Percentiles rank a stretch among this genome's conserved stretches.
Evolutionary conservation across 805 yeast genomes (phyloP).

Genomic region (Monosporozyma servazzii): DNA sequence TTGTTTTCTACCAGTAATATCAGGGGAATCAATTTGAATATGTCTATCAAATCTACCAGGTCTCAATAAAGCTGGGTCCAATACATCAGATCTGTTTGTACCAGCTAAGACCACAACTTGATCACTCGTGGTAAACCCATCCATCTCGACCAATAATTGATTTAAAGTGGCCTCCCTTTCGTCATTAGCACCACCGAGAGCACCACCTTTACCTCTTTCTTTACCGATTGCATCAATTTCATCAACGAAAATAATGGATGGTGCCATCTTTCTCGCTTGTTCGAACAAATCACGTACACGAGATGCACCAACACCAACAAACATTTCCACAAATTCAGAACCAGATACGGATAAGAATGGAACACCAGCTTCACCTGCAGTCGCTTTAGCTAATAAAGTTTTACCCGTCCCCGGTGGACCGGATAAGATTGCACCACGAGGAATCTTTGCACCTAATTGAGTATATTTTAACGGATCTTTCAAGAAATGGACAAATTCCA

Average conservation of each 20-base stretch:
- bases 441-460: constrained; percentile 84
- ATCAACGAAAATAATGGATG: constrained; percentile 83
- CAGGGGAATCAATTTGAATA: constrained; percentile 78
- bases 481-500: constrained; percentile 88
- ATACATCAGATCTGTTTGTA: constrained; percentile 85
- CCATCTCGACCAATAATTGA: constrained; percentile 91
- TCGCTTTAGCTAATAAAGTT: constrained; percentile 84
- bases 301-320: constrained; percentile 93
- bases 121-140: constrained; percentile 80
- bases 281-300: constrained; percentile 88
- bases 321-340: constrained; percentile 95
- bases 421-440: constrained; percentile 87
- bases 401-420: constrained; percentile 99
- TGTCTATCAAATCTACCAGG: constrained; percentile 95
- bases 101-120: constrained; percentile 93
- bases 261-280: constrained; percentile 84
- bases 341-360: constrained; percentile 89
- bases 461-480: constrained; percentile 81
- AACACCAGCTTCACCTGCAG: constrained; percentile 95
- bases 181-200: constrained; percentile 75
- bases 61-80: constrained; percentile 82
- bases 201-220: constrained; percentile 65
- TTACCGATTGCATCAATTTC: constrained; percentile 96
- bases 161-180: constrained; percentile 90
- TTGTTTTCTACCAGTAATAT: constrained; percentile 79